Base-by-base conservation (phyloP, 345 rosid species). In the Arabidopsis suecica region DNA sequence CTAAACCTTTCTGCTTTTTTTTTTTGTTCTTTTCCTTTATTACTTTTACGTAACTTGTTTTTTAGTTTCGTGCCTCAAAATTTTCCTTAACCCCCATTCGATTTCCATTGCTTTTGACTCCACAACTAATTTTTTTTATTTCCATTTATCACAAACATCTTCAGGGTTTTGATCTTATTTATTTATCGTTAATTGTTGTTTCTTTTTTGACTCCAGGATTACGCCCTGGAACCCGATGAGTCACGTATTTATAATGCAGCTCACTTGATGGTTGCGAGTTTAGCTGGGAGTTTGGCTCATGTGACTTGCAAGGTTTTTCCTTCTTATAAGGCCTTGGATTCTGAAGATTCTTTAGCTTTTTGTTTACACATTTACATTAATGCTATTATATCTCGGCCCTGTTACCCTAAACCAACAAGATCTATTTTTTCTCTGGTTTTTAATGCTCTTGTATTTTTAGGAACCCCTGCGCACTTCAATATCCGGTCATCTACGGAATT, bases 231-330 rank as follows among this genome's bases (percentile, higher is more conserved):
- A 80, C 82, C 89, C 7, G 99, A 95, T 67, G 98, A 95, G 81
- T 85, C 90, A 16, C 91, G 96, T 12, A 90, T 95, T 61, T 88
- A 89, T 82, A 88, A 84, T 82, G 98, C 99, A 9, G 99, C 97
- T 23, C 97, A 93, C 71, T 85, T 92, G 84, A 95, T 95, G 99
- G 99, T 92, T 80, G 98, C 98, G n/a, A 92, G 98, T 82, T 83
- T 95, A 84, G 96, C 98, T 50, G 99, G 97, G 81, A 95, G 99
- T 84, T 77, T 95, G 51, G 99, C 99, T 72, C 99, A 95, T 81
- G 99, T 90, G 54, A 95, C 99, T 32, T 95, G 99, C 99, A 95
- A 95, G 98, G 98, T 91, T 82, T 54, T 49, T 75, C 61, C 44
- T 71, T 37, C 65, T 56, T 18, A 67, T 38, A 23, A 67, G 54